These are phyloP conservation scores for Clathrus columnatus DNA, from an alignment of 768 basidiomycete genomes.

Conservation along the genomic window DNA sequence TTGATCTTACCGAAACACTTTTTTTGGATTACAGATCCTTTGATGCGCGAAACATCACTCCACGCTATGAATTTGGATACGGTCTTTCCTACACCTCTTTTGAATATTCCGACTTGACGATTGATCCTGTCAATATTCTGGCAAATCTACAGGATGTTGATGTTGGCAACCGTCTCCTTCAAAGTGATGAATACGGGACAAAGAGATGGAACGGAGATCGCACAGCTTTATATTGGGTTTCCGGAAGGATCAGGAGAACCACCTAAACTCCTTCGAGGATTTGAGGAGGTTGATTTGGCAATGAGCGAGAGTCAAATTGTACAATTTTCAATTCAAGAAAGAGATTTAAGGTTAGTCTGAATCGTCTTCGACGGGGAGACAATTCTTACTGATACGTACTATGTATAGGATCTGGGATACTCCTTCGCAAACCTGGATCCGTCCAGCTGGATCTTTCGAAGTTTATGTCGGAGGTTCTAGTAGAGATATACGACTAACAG, in stretches of 20 bases:
- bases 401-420: constrained; percentile 42
- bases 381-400: background rate
- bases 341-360: constrained; percentile 38
- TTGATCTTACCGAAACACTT: constrained; percentile 27
- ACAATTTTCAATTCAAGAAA: constrained; percentile 27
- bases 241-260: constrained; percentile 40
- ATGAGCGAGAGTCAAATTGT: constrained; percentile 30
- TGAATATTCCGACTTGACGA: constrained; percentile 43
- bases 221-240: constrained; percentile 46
- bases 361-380: background rate
- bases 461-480: constrained; percentile 48
- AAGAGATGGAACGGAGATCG: constrained; percentile 43
- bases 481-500: constrained; percentile 33
- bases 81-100: constrained; percentile 72
- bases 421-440: constrained; percentile 38
- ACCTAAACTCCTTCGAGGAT: constrained; percentile 41
- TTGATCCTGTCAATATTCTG: constrained; percentile 27
- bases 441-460: constrained; percentile 42
- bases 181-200: constrained; percentile 39
- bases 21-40: constrained; percentile 18
- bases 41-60: constrained; percentile 51
- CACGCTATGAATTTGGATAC: constrained; percentile 69
- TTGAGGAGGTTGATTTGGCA: constrained; percentile 37
- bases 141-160: constrained; percentile 9
- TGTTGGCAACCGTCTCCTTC: constrained; percentile 32